A percentile compares a stretch with the other conserved stretches of the same genome.
Evolutionary conservation across 2,329 filamentous ascomycete genomes (phyloP).

Genomic region (Amauroascus verrucosus): DNA sequence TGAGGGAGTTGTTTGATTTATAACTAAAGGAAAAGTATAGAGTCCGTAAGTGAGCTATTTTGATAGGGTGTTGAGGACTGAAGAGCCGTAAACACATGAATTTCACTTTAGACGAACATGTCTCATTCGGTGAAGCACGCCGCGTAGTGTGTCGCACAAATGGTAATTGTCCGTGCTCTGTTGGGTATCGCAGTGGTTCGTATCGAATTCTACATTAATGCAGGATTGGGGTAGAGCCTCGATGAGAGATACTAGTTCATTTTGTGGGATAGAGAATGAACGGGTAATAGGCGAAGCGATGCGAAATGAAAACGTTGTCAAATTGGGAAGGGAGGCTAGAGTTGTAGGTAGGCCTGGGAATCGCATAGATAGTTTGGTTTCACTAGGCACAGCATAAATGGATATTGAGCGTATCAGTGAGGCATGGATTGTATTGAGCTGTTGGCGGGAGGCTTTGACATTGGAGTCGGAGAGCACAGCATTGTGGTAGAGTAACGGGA

Average conservation of each 20-base stretch:
- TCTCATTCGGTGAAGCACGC: background rate
- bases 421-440: background rate
- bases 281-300: background rate
- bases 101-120: slow-evolving; percentile 2
- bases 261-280: background rate
- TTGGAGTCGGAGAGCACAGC: background rate
- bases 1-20: slow-evolving; percentile 68
- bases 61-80: too few relatives aligned
- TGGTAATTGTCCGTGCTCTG: too few relatives aligned
- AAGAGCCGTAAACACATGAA: too few relatives aligned
- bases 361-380: background rate
- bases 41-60: too few relatives aligned
- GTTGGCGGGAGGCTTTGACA: background rate
- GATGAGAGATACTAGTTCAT: background rate
- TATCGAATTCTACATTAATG: slow-evolving; percentile 3
- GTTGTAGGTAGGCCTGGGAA: background rate
- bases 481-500: slow-evolving; percentile 3
- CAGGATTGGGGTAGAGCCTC: background rate
- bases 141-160: background rate
- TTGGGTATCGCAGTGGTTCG: background rate
- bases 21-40: background rate
- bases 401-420: background rate
- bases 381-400: background rate
- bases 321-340: background rate
- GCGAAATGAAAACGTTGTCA: background rate